Percentiles rank a stretch among this genome's conserved stretches.
Conservation (phyloP, 2,329 filamentous ascomycete species). For the Fusarium lateritium region DNA sequence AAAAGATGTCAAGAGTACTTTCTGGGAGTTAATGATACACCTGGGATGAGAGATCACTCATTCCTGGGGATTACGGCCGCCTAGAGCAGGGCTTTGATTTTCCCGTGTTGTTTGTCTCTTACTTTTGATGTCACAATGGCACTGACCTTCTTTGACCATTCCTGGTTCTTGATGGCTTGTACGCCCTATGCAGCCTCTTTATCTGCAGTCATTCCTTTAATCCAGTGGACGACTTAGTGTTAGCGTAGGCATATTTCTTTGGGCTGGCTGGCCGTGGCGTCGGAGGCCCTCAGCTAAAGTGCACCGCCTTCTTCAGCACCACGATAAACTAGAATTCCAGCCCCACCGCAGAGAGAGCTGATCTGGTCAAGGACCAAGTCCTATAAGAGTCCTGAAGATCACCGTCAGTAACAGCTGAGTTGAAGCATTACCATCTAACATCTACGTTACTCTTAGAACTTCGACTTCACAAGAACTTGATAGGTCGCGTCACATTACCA, state of each 20-base stretch:
- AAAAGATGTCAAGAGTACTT: conserved; percentile 27
- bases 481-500: neutral
- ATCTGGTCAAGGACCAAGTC: conserved; percentile 16
- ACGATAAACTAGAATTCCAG: conserved; percentile 14
- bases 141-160: neutral
- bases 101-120: neutral
- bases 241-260: conserved; percentile 34
- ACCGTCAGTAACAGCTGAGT: neutral
- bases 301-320: conserved; percentile 35
- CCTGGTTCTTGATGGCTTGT: conserved; percentile 1
- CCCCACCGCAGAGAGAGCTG: conserved; percentile 20
- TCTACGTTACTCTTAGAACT: neutral
- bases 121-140: neutral
- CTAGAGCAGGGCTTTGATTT: conserved; percentile 17
- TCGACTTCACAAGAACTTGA: neutral
- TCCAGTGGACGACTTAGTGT: neutral
- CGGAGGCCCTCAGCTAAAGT: conserved; percentile 40
- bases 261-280: conserved; percentile 30
- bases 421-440: neutral
- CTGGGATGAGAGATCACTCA: conserved; percentile 35
- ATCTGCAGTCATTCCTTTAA: conserved; percentile 10
- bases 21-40: conserved; percentile 43
- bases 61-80: conserved; percentile 38
- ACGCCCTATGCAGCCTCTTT: conserved; percentile 13
- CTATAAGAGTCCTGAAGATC: conserved; percentile 33